Conservation (phyloP, 495 filamentous ascomycete genomes). For the Talaromyces thailandensis region DNA sequence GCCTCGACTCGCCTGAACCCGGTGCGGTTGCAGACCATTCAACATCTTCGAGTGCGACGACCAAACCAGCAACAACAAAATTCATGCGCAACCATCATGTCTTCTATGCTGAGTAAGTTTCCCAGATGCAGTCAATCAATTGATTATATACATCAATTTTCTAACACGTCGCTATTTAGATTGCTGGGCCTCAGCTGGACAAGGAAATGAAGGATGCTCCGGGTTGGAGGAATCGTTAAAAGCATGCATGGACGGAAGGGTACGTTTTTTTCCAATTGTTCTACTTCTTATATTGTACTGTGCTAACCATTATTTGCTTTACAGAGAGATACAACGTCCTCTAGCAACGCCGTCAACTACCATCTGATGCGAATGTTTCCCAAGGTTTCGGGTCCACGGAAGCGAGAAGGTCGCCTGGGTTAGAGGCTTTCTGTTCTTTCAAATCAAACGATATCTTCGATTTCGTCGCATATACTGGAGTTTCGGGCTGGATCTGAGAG, state of each 20-base stretch:
- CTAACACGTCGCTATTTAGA: slow-evolving; percentile 37
- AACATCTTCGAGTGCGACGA: slow-evolving; percentile 70
- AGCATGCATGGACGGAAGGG: slow-evolving; percentile 87
- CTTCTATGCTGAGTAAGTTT: slow-evolving; percentile 74
- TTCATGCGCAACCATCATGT: slow-evolving; percentile 79
- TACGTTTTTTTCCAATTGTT: slow-evolving; percentile 21
- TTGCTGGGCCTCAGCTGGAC: slow-evolving; percentile 90
- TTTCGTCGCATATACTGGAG: slow-evolving; percentile 7
- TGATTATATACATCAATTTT: background rate
- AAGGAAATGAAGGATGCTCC: slow-evolving; percentile 63
- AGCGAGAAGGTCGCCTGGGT: slow-evolving; percentile 48
- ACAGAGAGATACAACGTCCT: slow-evolving; percentile 53
- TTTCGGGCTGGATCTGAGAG: slow-evolving; percentile 2
- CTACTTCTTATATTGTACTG: background rate
- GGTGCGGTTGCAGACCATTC: slow-evolving; percentile 80
- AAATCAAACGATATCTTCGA: background rate
- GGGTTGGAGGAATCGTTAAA: slow-evolving; percentile 72
- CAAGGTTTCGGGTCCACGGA: slow-evolving; percentile 62
- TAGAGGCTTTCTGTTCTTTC: slow-evolving; percentile 11
- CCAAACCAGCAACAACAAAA: slow-evolving; percentile 70
- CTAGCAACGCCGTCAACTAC: slow-evolving; percentile 90
- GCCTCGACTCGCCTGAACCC: slow-evolving; percentile 42
- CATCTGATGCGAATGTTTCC: slow-evolving; percentile 82
- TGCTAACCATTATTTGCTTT: background rate
- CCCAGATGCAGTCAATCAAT: background rate